These are phyloP conservation scores for Coemansia sp. DNA, from an alignment of 192 early-diverging fungal species.

Conservation along the genomic window DNA sequence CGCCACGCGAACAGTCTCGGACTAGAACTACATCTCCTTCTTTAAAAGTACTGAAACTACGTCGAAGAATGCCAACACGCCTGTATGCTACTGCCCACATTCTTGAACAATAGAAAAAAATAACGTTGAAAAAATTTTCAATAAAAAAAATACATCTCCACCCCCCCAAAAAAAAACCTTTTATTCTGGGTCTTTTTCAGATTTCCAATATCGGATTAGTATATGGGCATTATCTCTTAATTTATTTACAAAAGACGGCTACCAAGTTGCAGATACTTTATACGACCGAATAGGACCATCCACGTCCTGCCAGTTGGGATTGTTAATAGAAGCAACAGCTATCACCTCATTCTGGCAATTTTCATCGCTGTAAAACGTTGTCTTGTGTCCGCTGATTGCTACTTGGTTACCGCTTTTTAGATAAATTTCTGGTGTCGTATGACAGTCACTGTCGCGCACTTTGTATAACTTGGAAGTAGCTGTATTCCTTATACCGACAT, in stretches of 20 bases:
- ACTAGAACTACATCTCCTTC: slow-evolving; percentile 45
- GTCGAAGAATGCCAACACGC: neutral
- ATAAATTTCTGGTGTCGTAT: neutral
- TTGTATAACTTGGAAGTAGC: neutral
- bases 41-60: slow-evolving; percentile 14
- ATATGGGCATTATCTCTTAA: neutral
- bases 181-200: neutral
- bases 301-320: neutral
- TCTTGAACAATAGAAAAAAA: neutral
- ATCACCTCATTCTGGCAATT: neutral
- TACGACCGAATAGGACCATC: neutral
- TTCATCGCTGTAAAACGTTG: neutral
- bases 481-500: neutral
- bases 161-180: neutral
- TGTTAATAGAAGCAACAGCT: neutral
- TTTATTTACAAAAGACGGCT: neutral
- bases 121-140: neutral
- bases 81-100: neutral
- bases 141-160: neutral
- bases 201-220: neutral
- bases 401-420: neutral
- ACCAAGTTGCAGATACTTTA: neutral
- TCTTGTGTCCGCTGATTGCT: neutral
- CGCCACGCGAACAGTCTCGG: slow-evolving; percentile 25
- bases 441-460: neutral